These are phyloP conservation scores for Apiospora saccharicola DNA, from an alignment of 2,329 filamentous ascomycete species.

Conservation along the genomic window DNA sequence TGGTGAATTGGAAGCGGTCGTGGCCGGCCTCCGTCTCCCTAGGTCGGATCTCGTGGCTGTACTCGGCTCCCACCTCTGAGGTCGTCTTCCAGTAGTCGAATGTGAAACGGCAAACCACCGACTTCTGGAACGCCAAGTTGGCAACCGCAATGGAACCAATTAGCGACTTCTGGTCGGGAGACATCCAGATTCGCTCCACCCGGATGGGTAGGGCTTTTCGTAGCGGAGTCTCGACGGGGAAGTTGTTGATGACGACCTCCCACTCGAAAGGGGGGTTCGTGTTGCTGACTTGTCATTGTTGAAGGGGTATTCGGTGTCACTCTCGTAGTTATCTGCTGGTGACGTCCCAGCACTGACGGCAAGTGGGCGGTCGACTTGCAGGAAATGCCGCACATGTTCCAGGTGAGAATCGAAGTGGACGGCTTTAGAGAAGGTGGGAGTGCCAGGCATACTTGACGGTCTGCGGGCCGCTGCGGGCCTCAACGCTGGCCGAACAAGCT, in stretches of 20 bases:
- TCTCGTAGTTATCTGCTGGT: conserved; percentile 86
- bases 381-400: conserved; percentile 94
- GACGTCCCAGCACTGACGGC: conserved; percentile 95
- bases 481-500: conserved; percentile 91
- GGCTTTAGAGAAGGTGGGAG: conserved; percentile 92
- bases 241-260: conserved; percentile 87
- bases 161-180: conserved; percentile 84
- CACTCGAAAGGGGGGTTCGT: conserved; percentile 73
- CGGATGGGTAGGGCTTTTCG: conserved; percentile 74
- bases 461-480: conserved; percentile 80
- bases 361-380: conserved; percentile 92
- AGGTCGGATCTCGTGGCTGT: conserved; percentile 77
- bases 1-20: conserved; percentile 93
- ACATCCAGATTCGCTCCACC: conserved; percentile 87
- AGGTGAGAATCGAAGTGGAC: conserved; percentile 99
- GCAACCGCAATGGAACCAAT: conserved; percentile 84
- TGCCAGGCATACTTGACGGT: conserved; percentile 96
- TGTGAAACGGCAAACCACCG: conserved; percentile 91
- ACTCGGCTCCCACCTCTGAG: conserved; percentile 92
- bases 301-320: conserved; percentile 91
- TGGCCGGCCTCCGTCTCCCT: conserved; percentile 71
- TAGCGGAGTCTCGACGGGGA: conserved; percentile 71
- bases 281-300: conserved; percentile 49
- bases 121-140: conserved; percentile 90
- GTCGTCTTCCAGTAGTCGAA: conserved; percentile 99